Base-by-base conservation (phyloP, 2,329 filamentous ascomycete species). In the Botryotinia globosa region DNA sequence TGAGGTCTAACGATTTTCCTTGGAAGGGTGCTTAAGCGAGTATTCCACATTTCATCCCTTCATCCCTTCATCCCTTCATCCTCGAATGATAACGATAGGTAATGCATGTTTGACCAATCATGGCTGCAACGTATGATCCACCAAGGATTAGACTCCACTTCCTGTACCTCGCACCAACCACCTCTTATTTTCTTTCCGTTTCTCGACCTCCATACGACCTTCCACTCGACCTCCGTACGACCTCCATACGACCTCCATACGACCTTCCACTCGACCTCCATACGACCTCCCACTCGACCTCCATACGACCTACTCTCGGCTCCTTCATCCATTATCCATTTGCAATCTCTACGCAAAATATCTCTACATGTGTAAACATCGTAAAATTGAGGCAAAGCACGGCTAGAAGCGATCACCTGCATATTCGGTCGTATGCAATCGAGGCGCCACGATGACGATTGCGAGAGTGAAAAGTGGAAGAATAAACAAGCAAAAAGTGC, bases 91-190 rank as follows among this genome's bases (percentile, higher is more conserved):
- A 44, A 32, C 4, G 59, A 62, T 62, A 29, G 25, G 0, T 18
- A 20, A 25, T 4, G 12, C 32, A n/a, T n/a, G 18, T 29, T 62
- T 16, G 25, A 42, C 59, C 44, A 65, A 65, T 65, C 42, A 45
- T 12, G 3, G 14, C 59, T 16, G 5, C 25, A 54, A n/a, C 5
- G 25, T 56, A n/a, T 61, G n/a, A 34, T 29, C 29, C 63, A 54
- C 64, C 18, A 18, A 29, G 12, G 32, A 45, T 39, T 39, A 37
- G 20, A 25, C 32, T 37, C 48, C 34, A 14, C 44, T 42, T 20
- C 42, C 64, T 25, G 45, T 45, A 51, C 25, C 42, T 29, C 69
- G 59, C 69, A 71, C 69, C 59, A 71, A 65, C 69, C 69, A 71
- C 69, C 32, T 71, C 44, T 62, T 34, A 70, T 45, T 70, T 44